Evolutionary conservation across 805 yeast species (phyloP), one percentile per base, ranked within the genome.

Genomic region (Saccharomycodes ludwigii): DNA sequence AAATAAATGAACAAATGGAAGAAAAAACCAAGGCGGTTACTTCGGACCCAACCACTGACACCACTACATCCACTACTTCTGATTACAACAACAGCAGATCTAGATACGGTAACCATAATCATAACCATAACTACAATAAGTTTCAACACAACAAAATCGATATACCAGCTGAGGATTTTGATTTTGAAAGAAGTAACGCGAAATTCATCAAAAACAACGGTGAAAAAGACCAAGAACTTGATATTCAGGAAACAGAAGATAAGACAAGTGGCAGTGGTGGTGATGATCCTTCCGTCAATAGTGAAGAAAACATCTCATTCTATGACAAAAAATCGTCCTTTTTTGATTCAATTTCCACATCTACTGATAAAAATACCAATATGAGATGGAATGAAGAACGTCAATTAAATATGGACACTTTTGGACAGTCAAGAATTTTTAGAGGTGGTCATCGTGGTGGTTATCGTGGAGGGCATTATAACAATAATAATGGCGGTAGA

Each of bases 291-390:
- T 27, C 19, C 8, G 12, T 9, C 12, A 28, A 23, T n/a, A n/a
- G 23, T 18, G 32, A 31, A 10, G 34, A 30, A 10, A 37, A 18
- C 12, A 37, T 46, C 11, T 47, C 55, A 14, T 70, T 65, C 18
- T 91, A 91, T 61, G 71, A 85, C 59, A 84, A 76, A 54, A 68
- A 70, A 47, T 71, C 84, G 10, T 85, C 96, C 2, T 88, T 91
- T 55, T 88, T 88, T 48, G 97, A 91, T 56, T 72, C 70, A 39
- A 71, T 88, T 35, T 79, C 94, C 8, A 71, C 84, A 8, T 75
- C 84, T 4, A 56, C 75, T 23, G 69, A 66, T 32, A 66, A 66
- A 30, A 48, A 56, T 17, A 48, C 53, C 6, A 53, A 51, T 18
- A 61, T 73, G 71, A 68, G 74, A 47, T 77, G 93, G 75, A 60